Evolutionary conservation across 495 filamentous ascomycete species (phyloP), one percentile per base, ranked within the genome.

Genomic region (Penicillium steckii): DNA sequence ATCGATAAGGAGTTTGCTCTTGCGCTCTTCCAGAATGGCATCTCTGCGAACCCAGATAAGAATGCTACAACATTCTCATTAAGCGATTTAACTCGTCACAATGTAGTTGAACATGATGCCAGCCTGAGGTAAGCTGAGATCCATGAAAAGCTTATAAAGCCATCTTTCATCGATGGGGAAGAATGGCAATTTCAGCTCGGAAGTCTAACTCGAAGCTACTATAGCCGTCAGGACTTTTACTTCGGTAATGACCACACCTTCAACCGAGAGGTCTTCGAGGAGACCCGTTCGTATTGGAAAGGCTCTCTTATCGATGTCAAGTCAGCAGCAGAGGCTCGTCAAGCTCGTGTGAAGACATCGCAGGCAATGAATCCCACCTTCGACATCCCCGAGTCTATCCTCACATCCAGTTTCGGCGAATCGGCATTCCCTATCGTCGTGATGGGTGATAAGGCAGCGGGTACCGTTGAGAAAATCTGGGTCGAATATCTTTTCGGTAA

Each of bases 401-500:
- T 47, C 8, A 13, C 26, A 9, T 32, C 44, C 4, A 26, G 26
- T 18, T 33, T 30, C n/a, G 44, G 44, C 9, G 44, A 47, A 13
- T 32, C 44, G 13, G 26, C 7, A 10, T 29, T 47, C 44, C 26
- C 12, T 22, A 29, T 47, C 44, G 27, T 32, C 13, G 30, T 32
- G 2, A 18, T 47, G 13, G 44, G 44, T 21, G 44, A 47, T 27
- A 32, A 29, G 17, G 21, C 26, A 6, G 30, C 44, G 6, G 44
- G 26, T 7, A 32, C 24, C 2, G 44, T 32, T 5, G 4, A 47
- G 25, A 47, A 47, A 18, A 22, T 7, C n/a, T 47, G 44, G 44
- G 44, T 32, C 13, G 44, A 47, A 18, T 47, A 47, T 13, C 44
- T 47, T n/a, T 47, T 47, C 18, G 18, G 44, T 47, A 32, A 19